Percentiles rank a stretch among this genome's conserved stretches.
Evolutionary conservation across 768 basidiomycete genomes (phyloP).

Genomic region (Rhodotorula diobovata): DNA sequence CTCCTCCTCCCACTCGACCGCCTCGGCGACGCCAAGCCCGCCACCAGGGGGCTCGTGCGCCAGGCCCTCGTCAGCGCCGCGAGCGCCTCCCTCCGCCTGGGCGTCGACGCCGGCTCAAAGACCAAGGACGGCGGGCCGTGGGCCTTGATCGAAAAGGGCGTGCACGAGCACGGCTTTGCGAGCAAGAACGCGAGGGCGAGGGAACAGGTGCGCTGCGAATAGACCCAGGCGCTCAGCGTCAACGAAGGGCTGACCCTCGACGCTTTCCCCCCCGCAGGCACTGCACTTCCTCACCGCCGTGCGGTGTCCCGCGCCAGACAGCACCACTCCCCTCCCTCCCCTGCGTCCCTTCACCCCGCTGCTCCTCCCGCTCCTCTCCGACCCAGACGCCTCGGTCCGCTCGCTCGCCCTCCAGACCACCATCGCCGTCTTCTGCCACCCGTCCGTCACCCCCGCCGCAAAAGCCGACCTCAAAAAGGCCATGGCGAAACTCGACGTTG

Average conservation of each 20-base stretch:
- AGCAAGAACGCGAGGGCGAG: conserved; percentile 82
- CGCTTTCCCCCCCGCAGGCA: conserved; percentile 15
- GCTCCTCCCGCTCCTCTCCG: conserved; percentile 81
- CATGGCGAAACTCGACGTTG: conserved; percentile 67
- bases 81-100: conserved; percentile 63
- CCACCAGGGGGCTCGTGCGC: conserved; percentile 66
- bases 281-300: conserved; percentile 23
- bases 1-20: conserved; percentile 76
- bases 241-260: neutral
- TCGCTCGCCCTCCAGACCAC: conserved; percentile 75
- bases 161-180: conserved; percentile 66
- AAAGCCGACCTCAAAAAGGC: conserved; percentile 91
- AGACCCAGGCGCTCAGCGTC: neutral
- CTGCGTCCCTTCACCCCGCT: conserved; percentile 71
- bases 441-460: conserved; percentile 68
- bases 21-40: conserved; percentile 71
- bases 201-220: conserved; percentile 65
- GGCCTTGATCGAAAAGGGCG: conserved; percentile 63
- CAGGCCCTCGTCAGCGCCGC: conserved; percentile 71
- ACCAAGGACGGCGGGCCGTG: conserved; percentile 15
- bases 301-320: neutral
- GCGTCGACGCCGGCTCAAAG: conserved; percentile 34
- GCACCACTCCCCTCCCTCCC: conserved; percentile 48
- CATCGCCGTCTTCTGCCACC: conserved; percentile 71
- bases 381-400: conserved; percentile 82